Conservation (phyloP, 1,139 yeast genomes). For the Debaryomyces singareniensis region DNA sequence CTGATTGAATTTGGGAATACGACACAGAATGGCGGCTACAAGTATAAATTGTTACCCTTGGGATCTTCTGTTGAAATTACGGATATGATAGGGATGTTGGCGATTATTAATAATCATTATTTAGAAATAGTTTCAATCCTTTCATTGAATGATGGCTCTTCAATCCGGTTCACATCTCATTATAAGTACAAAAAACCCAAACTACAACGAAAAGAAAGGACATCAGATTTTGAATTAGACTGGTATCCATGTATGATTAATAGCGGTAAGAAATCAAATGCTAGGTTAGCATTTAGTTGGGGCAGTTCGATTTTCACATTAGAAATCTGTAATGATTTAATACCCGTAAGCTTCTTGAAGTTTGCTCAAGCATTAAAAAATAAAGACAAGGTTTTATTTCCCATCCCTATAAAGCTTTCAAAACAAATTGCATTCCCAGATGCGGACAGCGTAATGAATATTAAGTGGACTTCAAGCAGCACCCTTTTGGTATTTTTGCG, state of each 20-base stretch:
- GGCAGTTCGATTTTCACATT: conserved; percentile 49
- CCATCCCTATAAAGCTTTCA: conserved; percentile 35
- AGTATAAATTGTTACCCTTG: conserved; percentile 40
- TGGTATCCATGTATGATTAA: conserved; percentile 49
- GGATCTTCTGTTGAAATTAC: conserved; percentile 47
- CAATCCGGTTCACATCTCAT: conserved; percentile 40
- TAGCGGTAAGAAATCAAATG: conserved; percentile 18
- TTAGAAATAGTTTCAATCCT: conserved; percentile 50
- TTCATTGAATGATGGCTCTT: conserved; percentile 35
- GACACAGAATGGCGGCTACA: conserved; percentile 11
- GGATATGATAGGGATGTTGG: conserved; percentile 55
- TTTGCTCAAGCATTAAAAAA: conserved; percentile 31
- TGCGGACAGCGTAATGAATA: neutral
- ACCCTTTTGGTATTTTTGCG: too few species aligned
- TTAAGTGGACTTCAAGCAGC: too few species aligned
- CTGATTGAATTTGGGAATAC: conserved; percentile 46
- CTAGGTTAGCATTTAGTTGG: conserved; percentile 66
- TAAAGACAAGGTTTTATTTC: conserved; percentile 31
- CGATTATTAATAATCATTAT: conserved; percentile 50
- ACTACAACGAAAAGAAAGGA: conserved; percentile 24
- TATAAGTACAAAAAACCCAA: conserved; percentile 45
- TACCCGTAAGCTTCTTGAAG: conserved; percentile 23
- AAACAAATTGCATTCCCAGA: conserved; percentile 19
- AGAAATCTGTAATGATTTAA: conserved; percentile 36
- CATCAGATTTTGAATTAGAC: conserved; percentile 27